Conservation (phyloP, 2,329 filamentous ascomycete genomes). For the Ceratocystis albifundus region DNA sequence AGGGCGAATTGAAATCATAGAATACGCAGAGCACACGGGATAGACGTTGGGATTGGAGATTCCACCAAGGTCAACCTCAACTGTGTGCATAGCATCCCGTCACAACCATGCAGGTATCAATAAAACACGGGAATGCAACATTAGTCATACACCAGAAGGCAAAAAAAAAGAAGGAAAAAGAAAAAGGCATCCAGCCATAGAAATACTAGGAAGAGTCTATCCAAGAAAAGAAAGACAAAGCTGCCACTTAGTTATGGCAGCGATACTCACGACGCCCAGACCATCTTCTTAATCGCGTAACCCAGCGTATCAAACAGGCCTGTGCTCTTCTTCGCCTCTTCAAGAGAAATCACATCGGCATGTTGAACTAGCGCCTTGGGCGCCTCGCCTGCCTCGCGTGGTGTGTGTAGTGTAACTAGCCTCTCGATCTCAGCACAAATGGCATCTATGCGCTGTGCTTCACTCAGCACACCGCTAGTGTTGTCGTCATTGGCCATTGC, state of each 20-base stretch:
- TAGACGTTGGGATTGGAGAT: not conserved
- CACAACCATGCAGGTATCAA: conserved; percentile 11
- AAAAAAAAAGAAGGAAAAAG: too few species aligned
- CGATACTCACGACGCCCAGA: conserved; percentile 51
- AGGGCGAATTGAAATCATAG: not conserved
- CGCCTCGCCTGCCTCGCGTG: conserved; percentile 34
- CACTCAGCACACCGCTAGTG: conserved; percentile 36
- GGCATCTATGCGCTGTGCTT: conserved; percentile 45
- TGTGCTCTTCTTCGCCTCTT: conserved; percentile 77
- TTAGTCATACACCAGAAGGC: not conserved
- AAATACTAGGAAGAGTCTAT: not conserved
- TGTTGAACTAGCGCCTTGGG: conserved; percentile 41
- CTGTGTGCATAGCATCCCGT: not conserved
- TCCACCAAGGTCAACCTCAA: not conserved
- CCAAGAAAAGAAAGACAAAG: not conserved
- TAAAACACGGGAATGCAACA: conserved; percentile 1
- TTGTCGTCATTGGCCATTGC: conserved; percentile 39
- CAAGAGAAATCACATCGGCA: conserved; percentile 67
- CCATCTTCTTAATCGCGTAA: conserved; percentile 84
- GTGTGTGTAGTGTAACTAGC: conserved; percentile 42
- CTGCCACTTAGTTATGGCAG: too few species aligned
- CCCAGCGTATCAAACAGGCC: conserved; percentile 76
- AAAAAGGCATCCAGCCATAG: conserved; percentile 15
- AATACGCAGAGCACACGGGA: not conserved
- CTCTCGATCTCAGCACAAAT: conserved; percentile 70